phyloP scores from a whole-genome alignment of 2,329 filamentous ascomycete genomes.

The Pezizomycotina sp. region DNA sequence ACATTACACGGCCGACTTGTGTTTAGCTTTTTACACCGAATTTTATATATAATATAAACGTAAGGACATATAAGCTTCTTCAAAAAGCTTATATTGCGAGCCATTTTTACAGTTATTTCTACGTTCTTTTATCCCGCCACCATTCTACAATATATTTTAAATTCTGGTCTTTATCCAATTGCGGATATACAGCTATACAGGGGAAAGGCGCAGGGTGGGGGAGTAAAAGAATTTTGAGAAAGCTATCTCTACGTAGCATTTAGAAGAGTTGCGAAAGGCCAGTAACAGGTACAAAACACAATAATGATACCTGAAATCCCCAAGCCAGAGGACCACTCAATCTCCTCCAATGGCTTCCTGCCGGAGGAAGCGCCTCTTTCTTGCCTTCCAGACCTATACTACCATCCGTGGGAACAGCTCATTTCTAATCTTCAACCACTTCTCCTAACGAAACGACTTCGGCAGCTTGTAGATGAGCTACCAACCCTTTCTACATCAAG shows the following conservation, averaged over 20 bases:
- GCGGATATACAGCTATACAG: not conserved
- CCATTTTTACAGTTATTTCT: not conserved
- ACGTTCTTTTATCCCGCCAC: not conserved
- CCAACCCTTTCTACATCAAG: conserved; percentile 69
- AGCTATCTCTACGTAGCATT: not conserved
- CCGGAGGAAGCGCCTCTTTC: conserved; percentile 65
- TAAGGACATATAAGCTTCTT: not conserved
- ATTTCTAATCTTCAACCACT: conserved; percentile 72
- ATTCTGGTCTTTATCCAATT: not conserved
- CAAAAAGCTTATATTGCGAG: not conserved
- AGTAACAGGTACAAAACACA: not conserved
- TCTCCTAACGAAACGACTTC: conserved; percentile 68
- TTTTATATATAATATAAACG: conserved; percentile 1
- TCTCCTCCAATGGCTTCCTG: conserved; percentile 70
- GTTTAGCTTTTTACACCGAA: not conserved
- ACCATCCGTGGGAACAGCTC: conserved; percentile 84
- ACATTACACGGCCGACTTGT: not conserved
- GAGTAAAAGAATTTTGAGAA: not conserved
- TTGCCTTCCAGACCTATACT: conserved; percentile 72
- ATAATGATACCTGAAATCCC: conserved; percentile 44
- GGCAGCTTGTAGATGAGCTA: conserved; percentile 60
- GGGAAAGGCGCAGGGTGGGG: not conserved
- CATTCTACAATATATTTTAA: not conserved
- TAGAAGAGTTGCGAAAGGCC: not conserved
- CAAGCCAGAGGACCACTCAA: conserved; percentile 57